A percentile compares a stretch with the other conserved stretches of the same genome.
phyloP scores from a whole-genome alignment of 2,329 filamentous ascomycete genomes.

The Graphilbum ipis-grandicollis region DNA sequence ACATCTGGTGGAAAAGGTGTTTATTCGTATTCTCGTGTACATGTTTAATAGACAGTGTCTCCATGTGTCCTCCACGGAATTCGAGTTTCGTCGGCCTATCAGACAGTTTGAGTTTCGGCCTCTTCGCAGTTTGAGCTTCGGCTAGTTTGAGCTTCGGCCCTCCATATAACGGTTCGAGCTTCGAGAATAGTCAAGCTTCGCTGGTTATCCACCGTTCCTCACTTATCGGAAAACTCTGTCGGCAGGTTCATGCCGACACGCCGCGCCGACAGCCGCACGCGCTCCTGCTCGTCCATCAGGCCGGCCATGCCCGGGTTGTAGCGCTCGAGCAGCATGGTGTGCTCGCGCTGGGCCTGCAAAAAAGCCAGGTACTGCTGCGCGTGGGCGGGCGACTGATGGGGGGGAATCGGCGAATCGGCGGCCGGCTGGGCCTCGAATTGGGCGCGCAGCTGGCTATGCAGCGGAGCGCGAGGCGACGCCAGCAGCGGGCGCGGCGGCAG shows the following conservation, averaged over 20 bases:
- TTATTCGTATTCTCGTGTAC: too few species aligned
- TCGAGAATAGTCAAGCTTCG: too few species aligned
- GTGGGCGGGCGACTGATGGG: constrained; percentile 16
- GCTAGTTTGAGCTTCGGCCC: too few species aligned
- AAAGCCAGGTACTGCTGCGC: constrained; percentile 71
- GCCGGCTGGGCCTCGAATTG: constrained; percentile 29
- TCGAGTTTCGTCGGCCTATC: too few species aligned
- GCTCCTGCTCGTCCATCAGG: constrained; percentile 63
- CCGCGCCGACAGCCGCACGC: constrained; percentile 66
- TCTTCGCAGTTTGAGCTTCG: too few species aligned
- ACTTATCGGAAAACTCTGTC: constrained; percentile 28
- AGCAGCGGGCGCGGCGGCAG: constrained; percentile 54
- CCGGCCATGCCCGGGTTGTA: constrained; percentile 79
- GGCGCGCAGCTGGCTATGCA: constrained; percentile 52
- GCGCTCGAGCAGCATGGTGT: constrained; percentile 64
- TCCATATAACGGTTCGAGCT: too few species aligned
- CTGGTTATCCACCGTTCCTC: background rate
- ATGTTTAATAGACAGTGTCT: too few species aligned
- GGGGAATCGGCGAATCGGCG: constrained; percentile 11
- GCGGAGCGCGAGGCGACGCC: constrained; percentile 39
- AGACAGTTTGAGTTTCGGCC: too few species aligned
- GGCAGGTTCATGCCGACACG: constrained; percentile 86
- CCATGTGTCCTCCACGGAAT: too few species aligned
- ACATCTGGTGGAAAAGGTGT: too few species aligned
- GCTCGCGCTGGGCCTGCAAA: constrained; percentile 68